A percentile compares a stretch with the other conserved stretches of the same genome.
These are phyloP conservation scores for Podaxis rugospora DNA, from an alignment of 768 basidiomycete genomes.

Conservation along the genomic window DNA sequence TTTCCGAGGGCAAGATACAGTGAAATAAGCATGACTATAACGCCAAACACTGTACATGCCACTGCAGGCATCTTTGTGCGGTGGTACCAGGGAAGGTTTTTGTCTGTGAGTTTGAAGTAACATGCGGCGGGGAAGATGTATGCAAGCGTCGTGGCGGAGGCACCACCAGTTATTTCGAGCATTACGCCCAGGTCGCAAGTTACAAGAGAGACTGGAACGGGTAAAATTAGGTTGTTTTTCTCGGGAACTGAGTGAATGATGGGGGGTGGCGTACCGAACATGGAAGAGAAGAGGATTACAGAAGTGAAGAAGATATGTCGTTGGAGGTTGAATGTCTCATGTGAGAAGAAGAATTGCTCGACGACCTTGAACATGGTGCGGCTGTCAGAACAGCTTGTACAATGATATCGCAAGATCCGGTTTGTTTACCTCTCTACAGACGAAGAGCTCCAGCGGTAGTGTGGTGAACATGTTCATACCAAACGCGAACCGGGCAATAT, in stretches of 20 bases:
- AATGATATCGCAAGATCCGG: background rate
- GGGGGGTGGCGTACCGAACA: conserved; percentile 40
- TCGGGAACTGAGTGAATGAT: background rate
- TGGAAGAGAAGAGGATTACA: conserved; percentile 72
- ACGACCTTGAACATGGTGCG: conserved; percentile 55
- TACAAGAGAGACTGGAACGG: conserved; percentile 71
- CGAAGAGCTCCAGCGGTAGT: conserved; percentile 91
- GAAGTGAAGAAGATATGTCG: conserved; percentile 92
- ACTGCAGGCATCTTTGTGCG: conserved; percentile 74
- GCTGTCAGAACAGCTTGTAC: background rate
- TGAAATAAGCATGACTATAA: conserved; percentile 73
- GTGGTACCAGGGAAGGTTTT: conserved; percentile 57
- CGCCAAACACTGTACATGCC: conserved; percentile 68
- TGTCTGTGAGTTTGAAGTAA: conserved; percentile 69
- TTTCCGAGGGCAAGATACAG: conserved; percentile 74
- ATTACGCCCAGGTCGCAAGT: conserved; percentile 98
- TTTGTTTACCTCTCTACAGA: conserved; percentile 81
- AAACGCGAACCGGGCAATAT: conserved; percentile 91
- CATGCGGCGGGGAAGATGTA: conserved; percentile 91
- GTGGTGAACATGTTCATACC: conserved; percentile 99
- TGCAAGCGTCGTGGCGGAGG: conserved; percentile 86
- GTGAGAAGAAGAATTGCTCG: conserved; percentile 94
- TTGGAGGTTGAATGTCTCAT: conserved; percentile 74
- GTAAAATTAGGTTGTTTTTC: conserved; percentile 7
- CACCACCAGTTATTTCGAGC: conserved; percentile 97